Percentiles rank a stretch among this genome's conserved stretches.
phyloP scores from a whole-genome alignment of 495 filamentous ascomycete genomes.

The Parmelia sp. region DNA sequence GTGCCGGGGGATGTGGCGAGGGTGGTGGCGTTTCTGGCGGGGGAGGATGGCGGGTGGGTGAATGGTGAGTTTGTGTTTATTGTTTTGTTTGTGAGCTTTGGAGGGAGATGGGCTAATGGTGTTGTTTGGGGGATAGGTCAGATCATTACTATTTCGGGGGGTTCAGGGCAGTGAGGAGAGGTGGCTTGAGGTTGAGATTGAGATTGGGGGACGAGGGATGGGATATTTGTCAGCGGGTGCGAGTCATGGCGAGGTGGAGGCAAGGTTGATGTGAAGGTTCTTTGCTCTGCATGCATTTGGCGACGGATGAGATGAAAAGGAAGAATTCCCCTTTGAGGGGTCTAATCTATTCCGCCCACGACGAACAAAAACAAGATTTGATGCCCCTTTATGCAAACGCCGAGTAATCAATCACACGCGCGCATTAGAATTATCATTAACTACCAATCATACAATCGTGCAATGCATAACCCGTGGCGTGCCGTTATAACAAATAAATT shows the following conservation, averaged over 20 bases:
- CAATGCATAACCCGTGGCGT: background rate
- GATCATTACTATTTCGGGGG: conserved; percentile 25
- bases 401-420: background rate
- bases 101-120: background rate
- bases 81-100: background rate
- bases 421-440: background rate
- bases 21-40: conserved; percentile 58
- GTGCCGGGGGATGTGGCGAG: conserved; percentile 59
- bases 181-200: background rate
- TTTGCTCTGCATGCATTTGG: no score
- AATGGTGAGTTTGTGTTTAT: conserved; percentile 47
- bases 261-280: no score
- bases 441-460: background rate
- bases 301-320: no score
- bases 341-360: background rate
- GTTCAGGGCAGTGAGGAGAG: conserved; percentile 18
- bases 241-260: no score
- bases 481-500: background rate
- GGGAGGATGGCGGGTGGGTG: conserved; percentile 60
- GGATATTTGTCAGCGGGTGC: no score
- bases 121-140: conserved; percentile 11
- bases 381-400: no score
- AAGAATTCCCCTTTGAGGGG: background rate
- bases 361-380: no score
- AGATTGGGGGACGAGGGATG: background rate